A percentile compares a stretch with the other conserved stretches of the same genome.
These are phyloP conservation scores for Tylopilus plumbeoviolaceoides DNA, from an alignment of 768 basidiomycete species.

Conservation along the genomic window DNA sequence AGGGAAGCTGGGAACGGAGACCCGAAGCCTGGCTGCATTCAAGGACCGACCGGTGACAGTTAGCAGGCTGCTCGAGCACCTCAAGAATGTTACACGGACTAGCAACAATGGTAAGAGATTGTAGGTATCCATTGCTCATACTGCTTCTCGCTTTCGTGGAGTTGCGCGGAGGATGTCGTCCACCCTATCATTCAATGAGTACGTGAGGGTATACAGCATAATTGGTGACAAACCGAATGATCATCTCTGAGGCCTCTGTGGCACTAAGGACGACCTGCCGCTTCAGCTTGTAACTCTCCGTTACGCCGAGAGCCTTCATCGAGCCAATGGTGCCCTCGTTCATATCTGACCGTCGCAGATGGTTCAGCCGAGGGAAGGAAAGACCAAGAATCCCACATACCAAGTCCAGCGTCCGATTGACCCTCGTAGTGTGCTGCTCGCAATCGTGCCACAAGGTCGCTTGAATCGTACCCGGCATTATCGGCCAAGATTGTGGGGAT, in stretches of 20 bases:
- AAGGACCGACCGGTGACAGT: no score
- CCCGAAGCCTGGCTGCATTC: no score
- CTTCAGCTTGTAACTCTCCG: conserved; percentile 97
- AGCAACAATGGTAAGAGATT: not conserved
- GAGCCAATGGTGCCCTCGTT: conserved; percentile 78
- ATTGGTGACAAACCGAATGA: conserved; percentile 64
- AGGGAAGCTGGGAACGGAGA: no score
- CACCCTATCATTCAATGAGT: conserved; percentile 47
- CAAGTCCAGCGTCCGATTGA: conserved; percentile 77
- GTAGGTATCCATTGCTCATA: conserved; percentile 33
- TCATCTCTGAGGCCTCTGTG: conserved; percentile 98
- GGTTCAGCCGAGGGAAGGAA: not conserved
- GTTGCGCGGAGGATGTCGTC: conserved; percentile 88
- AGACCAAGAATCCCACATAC: conserved; percentile 41
- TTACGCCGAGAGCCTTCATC: conserved; percentile 85
- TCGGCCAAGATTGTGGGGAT: conserved; percentile 97
- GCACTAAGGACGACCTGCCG: conserved; percentile 92
- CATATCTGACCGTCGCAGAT: conserved; percentile 61
- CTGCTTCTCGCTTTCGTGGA: conserved; percentile 81
- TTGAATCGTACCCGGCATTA: conserved; percentile 97
- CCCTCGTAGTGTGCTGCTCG: conserved; percentile 95
- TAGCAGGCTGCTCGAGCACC: not conserved
- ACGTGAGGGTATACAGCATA: not conserved
- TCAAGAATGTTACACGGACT: not conserved
- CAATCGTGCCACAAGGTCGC: conserved; percentile 85